Evolutionary conservation across 129 eudicot genomes (phyloP).

Genomic region (Pulicaria dysenterica): DNA sequence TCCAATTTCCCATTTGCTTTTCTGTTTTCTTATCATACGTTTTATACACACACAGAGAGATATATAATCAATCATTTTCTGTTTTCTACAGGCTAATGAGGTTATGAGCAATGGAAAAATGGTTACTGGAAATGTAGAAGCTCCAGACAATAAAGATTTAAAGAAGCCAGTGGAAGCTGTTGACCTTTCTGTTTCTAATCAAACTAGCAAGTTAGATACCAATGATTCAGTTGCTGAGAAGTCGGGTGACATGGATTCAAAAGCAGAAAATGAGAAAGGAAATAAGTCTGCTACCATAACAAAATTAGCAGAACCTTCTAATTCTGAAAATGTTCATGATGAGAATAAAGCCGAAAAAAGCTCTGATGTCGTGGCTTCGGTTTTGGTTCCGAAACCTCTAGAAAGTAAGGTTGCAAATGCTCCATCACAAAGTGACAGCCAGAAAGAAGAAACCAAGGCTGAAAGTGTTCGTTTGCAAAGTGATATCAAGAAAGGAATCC

Average conservation of each 20-base stretch:
- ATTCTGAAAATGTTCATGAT: conserved; percentile 22
- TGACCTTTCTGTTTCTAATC: conserved; percentile 26
- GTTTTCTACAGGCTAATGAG: conserved; percentile 41
- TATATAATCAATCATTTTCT: background rate
- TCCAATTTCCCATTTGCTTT: background rate
- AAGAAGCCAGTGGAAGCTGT: conserved; percentile 32
- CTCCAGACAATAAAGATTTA: conserved; percentile 35
- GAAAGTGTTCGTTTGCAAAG: background rate
- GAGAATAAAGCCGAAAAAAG: conserved; percentile 46
- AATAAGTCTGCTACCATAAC: conserved; percentile 11
- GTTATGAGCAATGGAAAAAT: conserved; percentile 43
- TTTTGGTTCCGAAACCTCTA: conserved; percentile 2
- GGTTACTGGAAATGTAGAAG: conserved; percentile 32
- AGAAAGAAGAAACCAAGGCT: conserved; percentile 8
- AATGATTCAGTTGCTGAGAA: conserved; percentile 38
- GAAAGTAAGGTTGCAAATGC: conserved; percentile 38
- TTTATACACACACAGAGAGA: no score
- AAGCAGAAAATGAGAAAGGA: background rate
- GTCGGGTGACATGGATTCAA: conserved; percentile 27
- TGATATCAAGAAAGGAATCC: conserved; percentile 16
- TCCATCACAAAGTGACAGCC: conserved; percentile 41
- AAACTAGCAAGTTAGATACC: conserved; percentile 39
- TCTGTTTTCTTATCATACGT: conserved; percentile 2
- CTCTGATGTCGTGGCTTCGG: conserved; percentile 17
- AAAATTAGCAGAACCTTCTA: conserved; percentile 35